Evolutionary conservation across 768 basidiomycete species (phyloP).

Genomic region (Boletales sp.): DNA sequence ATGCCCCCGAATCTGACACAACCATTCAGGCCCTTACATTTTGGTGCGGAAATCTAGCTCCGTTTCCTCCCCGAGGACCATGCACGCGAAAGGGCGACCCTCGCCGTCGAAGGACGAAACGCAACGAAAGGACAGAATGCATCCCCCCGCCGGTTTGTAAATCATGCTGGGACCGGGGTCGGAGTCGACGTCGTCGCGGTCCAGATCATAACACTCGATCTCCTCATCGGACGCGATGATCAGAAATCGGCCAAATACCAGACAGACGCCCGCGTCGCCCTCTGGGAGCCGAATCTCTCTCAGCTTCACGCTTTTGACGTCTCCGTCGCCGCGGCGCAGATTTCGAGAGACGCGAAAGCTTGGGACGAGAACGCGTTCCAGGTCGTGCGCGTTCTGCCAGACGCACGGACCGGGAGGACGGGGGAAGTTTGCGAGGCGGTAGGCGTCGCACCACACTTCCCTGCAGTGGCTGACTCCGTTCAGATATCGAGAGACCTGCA

Average conservation of each 20-base stretch:
- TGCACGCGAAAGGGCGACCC: slow-evolving; percentile 14
- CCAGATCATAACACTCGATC: no score
- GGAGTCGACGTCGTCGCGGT: no score
- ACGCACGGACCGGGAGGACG: no score
- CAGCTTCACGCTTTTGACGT: no score
- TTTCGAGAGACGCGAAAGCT: background rate
- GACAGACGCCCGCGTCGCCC: no score
- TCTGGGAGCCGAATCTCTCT: no score
- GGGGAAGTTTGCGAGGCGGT: slow-evolving; percentile 5
- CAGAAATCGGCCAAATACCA: no score
- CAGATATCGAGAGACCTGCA: background rate
- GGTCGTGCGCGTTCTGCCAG: no score
- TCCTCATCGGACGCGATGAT: no score
- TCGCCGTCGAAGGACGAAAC: slow-evolving; percentile 9
- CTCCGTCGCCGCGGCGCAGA: no score
- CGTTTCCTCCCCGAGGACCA: slow-evolving; percentile 3
- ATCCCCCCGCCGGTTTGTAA: no score
- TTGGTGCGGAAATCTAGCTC: background rate
- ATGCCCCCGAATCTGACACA: background rate
- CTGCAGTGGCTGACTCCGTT: slow-evolving; percentile 2
- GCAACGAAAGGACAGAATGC: background rate
- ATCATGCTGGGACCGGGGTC: no score
- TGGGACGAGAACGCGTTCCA: slow-evolving; percentile 7
- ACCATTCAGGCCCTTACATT: slow-evolving; percentile 1
- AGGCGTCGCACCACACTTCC: slow-evolving; percentile 14